These are phyloP conservation scores for Vitis hybrid DNA, from an alignment of 177 flowering plant genomes.

Conservation along the genomic window DNA sequence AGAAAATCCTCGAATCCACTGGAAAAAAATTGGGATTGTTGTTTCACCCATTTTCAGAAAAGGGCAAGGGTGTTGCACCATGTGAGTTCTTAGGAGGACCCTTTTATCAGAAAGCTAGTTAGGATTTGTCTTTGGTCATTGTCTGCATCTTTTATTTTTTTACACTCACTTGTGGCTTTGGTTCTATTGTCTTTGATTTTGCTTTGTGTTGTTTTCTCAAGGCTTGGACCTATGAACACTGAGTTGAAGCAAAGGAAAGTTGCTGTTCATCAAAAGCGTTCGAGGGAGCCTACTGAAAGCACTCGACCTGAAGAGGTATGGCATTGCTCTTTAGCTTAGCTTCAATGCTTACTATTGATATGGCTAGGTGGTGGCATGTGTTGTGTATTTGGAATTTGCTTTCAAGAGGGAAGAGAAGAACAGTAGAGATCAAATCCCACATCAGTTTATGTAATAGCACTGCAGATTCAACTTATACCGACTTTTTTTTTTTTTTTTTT, in stretches of 20 bases:
- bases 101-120: not conserved
- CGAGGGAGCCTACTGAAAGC: constrained; percentile 29
- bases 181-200: constrained; percentile 5
- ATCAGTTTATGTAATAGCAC: too few species aligned
- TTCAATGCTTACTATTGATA: not conserved
- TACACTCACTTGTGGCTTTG: not conserved
- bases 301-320: constrained; percentile 71
- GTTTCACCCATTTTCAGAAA: constrained; percentile 49
- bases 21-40: constrained; percentile 60
- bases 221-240: constrained; percentile 87
- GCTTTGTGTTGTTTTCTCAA: constrained; percentile 14
- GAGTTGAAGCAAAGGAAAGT: constrained; percentile 68
- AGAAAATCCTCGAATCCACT: constrained; percentile 34
- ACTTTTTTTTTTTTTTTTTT: too few species aligned
- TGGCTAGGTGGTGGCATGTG: too few species aligned
- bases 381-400: too few species aligned
- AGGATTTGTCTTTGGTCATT: not conserved
- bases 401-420: too few species aligned
- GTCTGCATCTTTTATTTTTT: not conserved
- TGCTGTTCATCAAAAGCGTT: constrained; percentile 39
- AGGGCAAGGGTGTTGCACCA: constrained; percentile 59
- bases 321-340: not conserved
- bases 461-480: too few species aligned
- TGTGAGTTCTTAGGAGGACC: constrained; percentile 36
- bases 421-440: too few species aligned